These are phyloP conservation scores for Colletotrichum plurivorum DNA, from an alignment of 2,329 filamentous ascomycete species.

Conservation along the genomic window DNA sequence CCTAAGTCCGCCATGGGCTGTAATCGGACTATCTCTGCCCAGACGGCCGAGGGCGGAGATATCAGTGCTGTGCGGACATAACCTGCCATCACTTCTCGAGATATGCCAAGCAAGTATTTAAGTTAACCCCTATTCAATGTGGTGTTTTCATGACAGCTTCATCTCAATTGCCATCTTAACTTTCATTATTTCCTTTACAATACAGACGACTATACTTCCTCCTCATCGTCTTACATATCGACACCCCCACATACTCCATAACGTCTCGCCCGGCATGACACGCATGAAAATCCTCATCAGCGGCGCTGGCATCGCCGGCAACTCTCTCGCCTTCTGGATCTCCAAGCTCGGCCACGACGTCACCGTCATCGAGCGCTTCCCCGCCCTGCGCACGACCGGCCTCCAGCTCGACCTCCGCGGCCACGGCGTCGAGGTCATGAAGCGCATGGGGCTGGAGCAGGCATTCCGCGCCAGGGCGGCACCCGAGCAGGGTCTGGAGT, in stretches of 20 bases:
- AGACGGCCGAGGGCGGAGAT: neutral
- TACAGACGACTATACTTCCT: too few relatives aligned
- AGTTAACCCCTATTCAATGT: too few relatives aligned
- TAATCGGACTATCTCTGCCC: too few relatives aligned
- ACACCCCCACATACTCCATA: neutral
- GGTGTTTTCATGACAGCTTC: too few relatives aligned
- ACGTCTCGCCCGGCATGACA: conserved; percentile 32
- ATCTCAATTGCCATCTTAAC: too few relatives aligned
- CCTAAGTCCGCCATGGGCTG: too few relatives aligned
- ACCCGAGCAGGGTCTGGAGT: conserved; percentile 60
- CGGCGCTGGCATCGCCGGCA: conserved; percentile 54
- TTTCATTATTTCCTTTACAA: too few relatives aligned
- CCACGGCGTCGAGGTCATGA: conserved; percentile 64
- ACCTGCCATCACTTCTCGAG: neutral
- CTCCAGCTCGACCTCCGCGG: conserved; percentile 69
- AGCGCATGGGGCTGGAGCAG: conserved; percentile 65
- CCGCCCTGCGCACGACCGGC: conserved; percentile 60
- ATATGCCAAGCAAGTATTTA: too few relatives aligned
- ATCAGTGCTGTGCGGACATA: neutral
- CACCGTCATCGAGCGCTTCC: conserved; percentile 58
- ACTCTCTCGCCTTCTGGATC: conserved; percentile 65
- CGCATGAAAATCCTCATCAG: conserved; percentile 50
- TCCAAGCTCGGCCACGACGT: conserved; percentile 53
- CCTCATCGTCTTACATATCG: neutral
- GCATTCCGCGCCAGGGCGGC: conserved; percentile 56